These are phyloP conservation scores for Paspalum notatum DNA, from an alignment of 176 grass and related monocot genomes.

Conservation along the genomic window DNA sequence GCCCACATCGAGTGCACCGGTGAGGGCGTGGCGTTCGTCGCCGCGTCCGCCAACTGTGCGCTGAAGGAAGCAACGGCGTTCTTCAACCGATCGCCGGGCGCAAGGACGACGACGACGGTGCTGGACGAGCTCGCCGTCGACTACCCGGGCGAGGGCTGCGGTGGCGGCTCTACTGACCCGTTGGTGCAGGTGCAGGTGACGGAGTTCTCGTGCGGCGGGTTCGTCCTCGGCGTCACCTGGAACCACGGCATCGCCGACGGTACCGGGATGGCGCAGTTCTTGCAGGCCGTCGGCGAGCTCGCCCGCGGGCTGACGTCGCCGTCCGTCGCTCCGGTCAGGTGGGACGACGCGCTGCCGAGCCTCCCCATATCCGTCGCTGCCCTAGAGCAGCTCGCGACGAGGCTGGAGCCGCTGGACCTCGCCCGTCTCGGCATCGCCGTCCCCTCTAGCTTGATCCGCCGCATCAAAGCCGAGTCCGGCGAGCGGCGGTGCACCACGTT, in stretches of 20 bases:
- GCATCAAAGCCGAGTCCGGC: too few relatives aligned
- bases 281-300: conserved; percentile 73
- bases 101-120: not conserved
- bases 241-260: not conserved
- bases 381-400: too few relatives aligned
- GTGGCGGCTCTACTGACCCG: not conserved
- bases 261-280: conserved; percentile 55
- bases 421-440: too few relatives aligned
- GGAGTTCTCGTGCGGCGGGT: not conserved
- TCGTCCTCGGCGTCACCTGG: not conserved
- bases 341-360: too few relatives aligned
- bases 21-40: not conserved
- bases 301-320: conserved; percentile 58
- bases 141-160: not conserved
- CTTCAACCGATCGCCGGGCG: not conserved
- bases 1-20: not conserved
- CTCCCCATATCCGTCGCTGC: too few relatives aligned
- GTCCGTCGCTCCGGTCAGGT: not conserved
- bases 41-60: not conserved
- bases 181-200: not conserved
- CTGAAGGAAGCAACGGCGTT: not conserved
- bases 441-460: too few relatives aligned
- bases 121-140: not conserved
- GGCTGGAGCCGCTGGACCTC: too few relatives aligned
- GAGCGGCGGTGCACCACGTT: not conserved